These are phyloP conservation scores for Neurospora sp. DNA, from an alignment of 495 filamentous ascomycete genomes.

Conservation along the genomic window DNA sequence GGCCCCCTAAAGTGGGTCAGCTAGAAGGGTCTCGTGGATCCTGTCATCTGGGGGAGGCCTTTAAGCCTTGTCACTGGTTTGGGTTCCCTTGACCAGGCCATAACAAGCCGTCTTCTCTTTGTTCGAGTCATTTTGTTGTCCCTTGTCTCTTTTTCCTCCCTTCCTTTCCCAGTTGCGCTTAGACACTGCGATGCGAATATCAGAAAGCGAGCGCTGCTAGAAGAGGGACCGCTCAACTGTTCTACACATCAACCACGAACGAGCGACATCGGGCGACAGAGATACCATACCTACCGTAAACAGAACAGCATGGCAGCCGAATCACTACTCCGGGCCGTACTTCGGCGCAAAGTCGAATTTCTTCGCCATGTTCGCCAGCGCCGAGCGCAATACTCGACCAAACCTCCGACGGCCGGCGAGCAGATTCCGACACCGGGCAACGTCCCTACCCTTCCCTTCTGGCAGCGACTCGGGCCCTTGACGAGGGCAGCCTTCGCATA, in stretches of 20 bases:
- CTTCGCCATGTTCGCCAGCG: conserved; percentile 13
- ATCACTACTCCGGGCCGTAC: conserved; percentile 6
- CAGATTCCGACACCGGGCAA: conserved; percentile 36
- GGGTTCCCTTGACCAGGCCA: not conserved
- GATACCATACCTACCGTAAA: not conserved
- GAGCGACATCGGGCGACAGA: not conserved
- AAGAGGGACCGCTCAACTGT: not conserved
- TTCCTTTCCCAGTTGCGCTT: not conserved
- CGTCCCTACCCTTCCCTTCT: conserved; percentile 35
- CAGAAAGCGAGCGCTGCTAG: not conserved
- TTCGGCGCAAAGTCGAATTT: conserved; percentile 15
- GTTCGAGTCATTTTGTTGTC: not conserved
- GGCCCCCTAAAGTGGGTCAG: not conserved
- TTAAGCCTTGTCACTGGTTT: not conserved
- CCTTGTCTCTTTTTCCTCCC: not conserved
- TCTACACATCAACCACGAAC: not conserved
- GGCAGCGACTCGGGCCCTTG: conserved; percentile 47
- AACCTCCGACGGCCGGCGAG: conserved; percentile 12
- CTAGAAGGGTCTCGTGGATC: not conserved
- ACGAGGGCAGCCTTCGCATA: conserved; percentile 59
- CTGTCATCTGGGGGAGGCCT: not conserved
- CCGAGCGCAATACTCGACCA: conserved; percentile 13
- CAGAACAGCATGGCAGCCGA: conserved; percentile 8
- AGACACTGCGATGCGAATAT: not conserved
- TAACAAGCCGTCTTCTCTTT: not conserved